Percentiles rank a stretch among this genome's conserved stretches.
phyloP scores from a whole-genome alignment of 805 yeast genomes.

The Metschnikowia kofuensis region DNA sequence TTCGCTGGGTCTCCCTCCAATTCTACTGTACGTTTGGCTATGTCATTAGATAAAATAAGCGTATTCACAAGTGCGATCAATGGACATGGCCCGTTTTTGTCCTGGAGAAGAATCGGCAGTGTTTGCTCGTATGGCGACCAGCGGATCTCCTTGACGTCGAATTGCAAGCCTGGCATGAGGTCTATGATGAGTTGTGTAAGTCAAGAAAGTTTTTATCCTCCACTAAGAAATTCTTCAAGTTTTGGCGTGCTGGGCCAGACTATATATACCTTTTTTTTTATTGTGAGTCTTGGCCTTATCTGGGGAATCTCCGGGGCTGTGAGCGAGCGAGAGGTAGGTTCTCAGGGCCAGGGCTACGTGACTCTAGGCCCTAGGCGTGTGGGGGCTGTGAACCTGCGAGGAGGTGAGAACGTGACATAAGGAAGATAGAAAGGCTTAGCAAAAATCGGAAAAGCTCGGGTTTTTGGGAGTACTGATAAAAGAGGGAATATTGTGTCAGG shows the following conservation, averaged over 20 bases:
- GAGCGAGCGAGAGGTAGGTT: not conserved
- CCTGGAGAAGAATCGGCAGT: conserved; percentile 69
- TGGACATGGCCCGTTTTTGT: conserved; percentile 86
- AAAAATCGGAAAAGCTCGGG: no score
- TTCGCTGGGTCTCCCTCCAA: not conserved
- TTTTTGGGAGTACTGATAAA: no score
- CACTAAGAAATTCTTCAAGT: not conserved
- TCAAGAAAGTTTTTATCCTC: not conserved
- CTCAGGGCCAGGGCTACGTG: not conserved
- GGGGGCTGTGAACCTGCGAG: no score
- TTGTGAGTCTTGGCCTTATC: not conserved
- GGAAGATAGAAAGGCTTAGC: no score
- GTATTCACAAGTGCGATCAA: conserved; percentile 74
- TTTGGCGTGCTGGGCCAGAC: not conserved
- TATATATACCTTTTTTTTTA: no score
- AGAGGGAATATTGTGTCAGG: no score
- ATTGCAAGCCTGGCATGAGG: conserved; percentile 3
- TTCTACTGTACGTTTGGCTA: conserved; percentile 3
- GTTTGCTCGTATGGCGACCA: conserved; percentile 37
- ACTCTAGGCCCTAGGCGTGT: not conserved
- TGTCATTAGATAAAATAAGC: conserved; percentile 50
- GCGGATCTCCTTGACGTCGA: conserved; percentile 23
- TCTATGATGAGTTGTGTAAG: not conserved
- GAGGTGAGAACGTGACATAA: no score
- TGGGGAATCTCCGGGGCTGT: not conserved